Evolutionary conservation across 352 stramenopile species (phyloP), one percentile per base, ranked within the genome.

Genomic region (Globisporangium splendens): DNA sequence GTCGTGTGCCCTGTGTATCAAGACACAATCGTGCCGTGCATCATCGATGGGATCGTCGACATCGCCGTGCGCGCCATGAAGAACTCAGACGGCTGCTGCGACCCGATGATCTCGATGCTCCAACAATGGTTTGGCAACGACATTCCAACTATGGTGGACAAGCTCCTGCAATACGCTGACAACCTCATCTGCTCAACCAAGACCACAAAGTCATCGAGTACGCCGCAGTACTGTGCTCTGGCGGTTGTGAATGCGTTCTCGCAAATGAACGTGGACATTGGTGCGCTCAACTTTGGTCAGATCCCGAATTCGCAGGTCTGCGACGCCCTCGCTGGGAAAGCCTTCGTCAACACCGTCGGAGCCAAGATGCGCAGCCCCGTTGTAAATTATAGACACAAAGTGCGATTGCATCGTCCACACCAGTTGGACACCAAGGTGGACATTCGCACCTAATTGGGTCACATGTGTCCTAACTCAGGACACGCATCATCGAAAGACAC

Each of bases 251-350:
- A 64, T 8, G 65, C 72, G 4, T 71, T 86, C 28, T 10, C 59
- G 1, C 24, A 52, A 21, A 33, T 47, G 1, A 22, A 64, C 6
- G 42, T 63, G 12, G 38, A 31, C 24, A 31, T 54, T 1, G 50
- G 69, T 20, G 46, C 72, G 55, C 13, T 66, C 1, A 42, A 59
- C 12, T 44, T 75, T 6, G 21, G 61, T 3, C 67, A 83, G 43
- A 70, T 88, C 41, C 69, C 78, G 1, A 83, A 76, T 28, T 59
- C 73, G 31, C 66, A 77, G 49, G 78, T 74, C 42, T 88, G 75
- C 65, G 62, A 65, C n/a, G 67, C 72, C 5, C 71, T 83, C 43
- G 63, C 43, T 0, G 76, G 67, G 20, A 63, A 70, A 18, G 11
- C 50, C 1, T 85, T 86, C 66, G 73, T 56, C 33, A 77, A 62